Conservation (phyloP, 805 yeast species). For the Wickerhamiella bombiphila region DNA sequence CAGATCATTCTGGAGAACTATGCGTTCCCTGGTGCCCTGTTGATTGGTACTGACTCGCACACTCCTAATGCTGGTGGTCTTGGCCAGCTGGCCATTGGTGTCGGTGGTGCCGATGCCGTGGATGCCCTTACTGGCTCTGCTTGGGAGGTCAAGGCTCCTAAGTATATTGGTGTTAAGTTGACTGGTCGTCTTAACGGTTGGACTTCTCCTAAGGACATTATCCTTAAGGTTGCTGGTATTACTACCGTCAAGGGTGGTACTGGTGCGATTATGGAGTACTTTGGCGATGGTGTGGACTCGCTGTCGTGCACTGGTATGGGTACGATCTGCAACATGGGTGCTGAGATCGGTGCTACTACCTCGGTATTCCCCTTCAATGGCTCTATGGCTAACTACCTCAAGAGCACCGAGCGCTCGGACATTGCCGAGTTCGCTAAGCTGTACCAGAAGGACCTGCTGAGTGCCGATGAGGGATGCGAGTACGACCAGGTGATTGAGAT, state of each 20-base stretch:
- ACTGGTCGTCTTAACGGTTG: slow-evolving; percentile 88
- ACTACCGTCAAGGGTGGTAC: slow-evolving; percentile 98
- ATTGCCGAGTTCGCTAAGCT: slow-evolving; percentile 69
- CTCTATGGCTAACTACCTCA: slow-evolving; percentile 73
- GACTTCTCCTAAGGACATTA: slow-evolving; percentile 95
- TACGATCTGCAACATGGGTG: slow-evolving; percentile 99
- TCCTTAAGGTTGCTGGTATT: slow-evolving; percentile 82
- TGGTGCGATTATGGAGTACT: slow-evolving; percentile 90
- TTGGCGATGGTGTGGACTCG: slow-evolving; percentile 85
- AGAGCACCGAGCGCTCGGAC: slow-evolving; percentile 72
- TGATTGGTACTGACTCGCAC: slow-evolving; percentile 94
- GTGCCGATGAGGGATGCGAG: slow-evolving; percentile 85
- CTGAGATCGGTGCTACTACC: slow-evolving; percentile 97
- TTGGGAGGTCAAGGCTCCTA: slow-evolving; percentile 98
- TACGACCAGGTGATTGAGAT: slow-evolving; percentile 89
- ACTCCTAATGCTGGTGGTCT: slow-evolving; percentile 98
- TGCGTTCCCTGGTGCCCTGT: slow-evolving; percentile 93
- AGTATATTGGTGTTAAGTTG: slow-evolving; percentile 84
- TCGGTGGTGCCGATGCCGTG: slow-evolving; percentile 99
- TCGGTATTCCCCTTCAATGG: slow-evolving; percentile 94
- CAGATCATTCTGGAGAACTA: slow-evolving; percentile 93
- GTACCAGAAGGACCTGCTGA: slow-evolving; percentile 40
- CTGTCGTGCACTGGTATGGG: slow-evolving; percentile 98
- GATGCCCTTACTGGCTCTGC: slow-evolving; percentile 89
- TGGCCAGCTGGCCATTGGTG: slow-evolving; percentile 96